Conservation (phyloP, 345 rosid genomes). For the Isatis tinctoria region DNA sequence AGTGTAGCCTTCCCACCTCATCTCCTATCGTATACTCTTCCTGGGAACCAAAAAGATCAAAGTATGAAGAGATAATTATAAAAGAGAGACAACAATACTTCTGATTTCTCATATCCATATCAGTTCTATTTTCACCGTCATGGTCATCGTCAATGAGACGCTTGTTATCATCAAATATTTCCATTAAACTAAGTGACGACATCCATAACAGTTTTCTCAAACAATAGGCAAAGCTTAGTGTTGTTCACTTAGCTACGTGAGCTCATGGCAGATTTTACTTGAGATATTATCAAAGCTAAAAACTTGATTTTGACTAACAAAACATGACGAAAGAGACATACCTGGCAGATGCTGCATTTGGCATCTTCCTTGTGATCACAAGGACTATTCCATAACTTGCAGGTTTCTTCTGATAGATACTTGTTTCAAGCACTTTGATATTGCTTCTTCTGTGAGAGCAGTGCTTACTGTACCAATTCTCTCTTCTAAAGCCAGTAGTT, state of each 20-base stretch:
- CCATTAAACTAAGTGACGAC: not conserved
- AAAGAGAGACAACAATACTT: not conserved
- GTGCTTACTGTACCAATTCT: conserved; percentile 96
- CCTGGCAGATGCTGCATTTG: conserved; percentile 98
- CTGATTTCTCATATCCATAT: not conserved
- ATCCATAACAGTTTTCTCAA: not conserved
- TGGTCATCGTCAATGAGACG: not conserved
- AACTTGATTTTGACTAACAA: not conserved
- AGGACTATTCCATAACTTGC: conserved; percentile 29
- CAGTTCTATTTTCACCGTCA: not conserved
- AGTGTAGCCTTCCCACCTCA: conserved; percentile 71
- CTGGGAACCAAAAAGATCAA: conserved; percentile 42
- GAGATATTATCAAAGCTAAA: not conserved
- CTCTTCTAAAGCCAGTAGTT: conserved; percentile 90
- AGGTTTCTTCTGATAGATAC: conserved; percentile 42
- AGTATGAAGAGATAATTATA: not conserved
- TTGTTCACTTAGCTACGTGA: not conserved
- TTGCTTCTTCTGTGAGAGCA: conserved; percentile 80
- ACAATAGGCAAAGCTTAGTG: not conserved
- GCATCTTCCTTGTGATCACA: conserved; percentile 39
- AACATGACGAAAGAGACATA: conserved; percentile 23
- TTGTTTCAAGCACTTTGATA: conserved; percentile 60
- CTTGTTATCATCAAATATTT: not conserved
- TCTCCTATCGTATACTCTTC: conserved; percentile 79
- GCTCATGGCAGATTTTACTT: not conserved